A percentile compares a stretch with the other conserved stretches of the same genome.
Conservation (phyloP, 805 yeast species). For the Hanseniaspora lindneri region DNA sequence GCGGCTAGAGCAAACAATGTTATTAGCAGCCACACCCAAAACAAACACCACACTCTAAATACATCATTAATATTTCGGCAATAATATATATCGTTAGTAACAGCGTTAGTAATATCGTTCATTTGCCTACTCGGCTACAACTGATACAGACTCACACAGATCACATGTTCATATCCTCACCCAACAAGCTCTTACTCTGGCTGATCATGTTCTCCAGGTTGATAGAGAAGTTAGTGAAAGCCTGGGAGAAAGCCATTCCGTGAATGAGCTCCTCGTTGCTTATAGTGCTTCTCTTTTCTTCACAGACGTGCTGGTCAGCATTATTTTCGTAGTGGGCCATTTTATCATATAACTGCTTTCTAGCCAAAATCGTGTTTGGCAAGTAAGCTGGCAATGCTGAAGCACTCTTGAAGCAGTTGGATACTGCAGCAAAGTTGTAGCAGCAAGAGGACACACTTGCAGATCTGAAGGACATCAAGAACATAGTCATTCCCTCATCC, state of each 20-base stretch:
- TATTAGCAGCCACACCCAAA: too few relatives aligned
- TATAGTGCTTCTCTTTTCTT: constrained; percentile 17
- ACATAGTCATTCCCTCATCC: constrained; percentile 30
- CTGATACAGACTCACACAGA: too few relatives aligned
- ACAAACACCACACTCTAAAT: too few relatives aligned
- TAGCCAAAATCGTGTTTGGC: constrained; percentile 35
- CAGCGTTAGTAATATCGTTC: too few relatives aligned
- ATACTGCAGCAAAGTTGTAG: constrained; percentile 33
- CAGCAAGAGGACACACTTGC: constrained; percentile 39
- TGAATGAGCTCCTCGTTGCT: constrained; percentile 27
- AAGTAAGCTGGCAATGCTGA: constrained; percentile 34
- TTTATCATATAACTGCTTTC: constrained; percentile 35
- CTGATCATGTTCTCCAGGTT: constrained; percentile 32
- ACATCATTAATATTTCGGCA: too few relatives aligned
- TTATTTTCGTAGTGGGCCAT: constrained; percentile 28
- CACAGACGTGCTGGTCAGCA: background rate
- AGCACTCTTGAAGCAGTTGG: constrained; percentile 34
- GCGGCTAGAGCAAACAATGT: too few relatives aligned
- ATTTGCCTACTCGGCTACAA: too few relatives aligned
- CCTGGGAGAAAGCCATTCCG: constrained; percentile 39
- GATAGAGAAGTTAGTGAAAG: constrained; percentile 37
- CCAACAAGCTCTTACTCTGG: constrained; percentile 34
- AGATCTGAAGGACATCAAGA: constrained; percentile 35
- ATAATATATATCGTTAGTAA: too few relatives aligned
- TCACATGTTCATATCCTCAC: too few relatives aligned